A percentile compares a stretch with the other conserved stretches of the same genome.
Conservation (phyloP, 805 yeast species). For the Tetrapisispora fleetii region DNA sequence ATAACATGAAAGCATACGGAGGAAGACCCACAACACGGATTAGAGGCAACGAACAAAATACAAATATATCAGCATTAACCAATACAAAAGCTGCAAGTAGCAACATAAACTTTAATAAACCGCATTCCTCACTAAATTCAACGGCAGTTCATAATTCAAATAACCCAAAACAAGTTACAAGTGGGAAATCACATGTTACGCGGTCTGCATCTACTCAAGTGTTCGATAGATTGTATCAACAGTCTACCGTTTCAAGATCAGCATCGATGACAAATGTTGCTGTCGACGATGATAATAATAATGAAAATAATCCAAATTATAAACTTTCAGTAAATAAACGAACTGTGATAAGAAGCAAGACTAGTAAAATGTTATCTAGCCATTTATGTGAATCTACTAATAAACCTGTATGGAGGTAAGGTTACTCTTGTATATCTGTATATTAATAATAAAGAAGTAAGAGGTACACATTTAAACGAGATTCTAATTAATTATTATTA, state of each 20-base stretch:
- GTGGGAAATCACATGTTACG: background rate
- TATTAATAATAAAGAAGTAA: background rate
- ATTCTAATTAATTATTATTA: background rate
- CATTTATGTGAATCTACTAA: background rate
- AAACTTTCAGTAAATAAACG: background rate
- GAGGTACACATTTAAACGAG: background rate
- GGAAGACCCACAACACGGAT: background rate
- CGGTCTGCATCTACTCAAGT: slow-evolving; percentile 9
- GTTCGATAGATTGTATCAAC: slow-evolving; percentile 20
- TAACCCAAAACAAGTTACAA: background rate
- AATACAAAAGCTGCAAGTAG: background rate
- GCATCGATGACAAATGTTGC: slow-evolving; percentile 13
- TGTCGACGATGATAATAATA: background rate
- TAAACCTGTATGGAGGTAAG: slow-evolving; percentile 12
- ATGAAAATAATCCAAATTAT: background rate
- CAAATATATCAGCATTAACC: background rate
- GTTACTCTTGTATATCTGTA: background rate
- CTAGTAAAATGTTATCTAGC: slow-evolving; percentile 9
- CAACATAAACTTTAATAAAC: too few species aligned
- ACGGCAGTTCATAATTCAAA: background rate
- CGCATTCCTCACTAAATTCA: too few species aligned
- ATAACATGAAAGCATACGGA: background rate
- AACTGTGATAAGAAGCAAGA: slow-evolving; percentile 9
- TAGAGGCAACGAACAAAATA: background rate
- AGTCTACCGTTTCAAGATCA: slow-evolving; percentile 14